These are phyloP conservation scores for Colletotrichum abscissum DNA, from an alignment of 2,329 filamentous ascomycete genomes.

Conservation along the genomic window DNA sequence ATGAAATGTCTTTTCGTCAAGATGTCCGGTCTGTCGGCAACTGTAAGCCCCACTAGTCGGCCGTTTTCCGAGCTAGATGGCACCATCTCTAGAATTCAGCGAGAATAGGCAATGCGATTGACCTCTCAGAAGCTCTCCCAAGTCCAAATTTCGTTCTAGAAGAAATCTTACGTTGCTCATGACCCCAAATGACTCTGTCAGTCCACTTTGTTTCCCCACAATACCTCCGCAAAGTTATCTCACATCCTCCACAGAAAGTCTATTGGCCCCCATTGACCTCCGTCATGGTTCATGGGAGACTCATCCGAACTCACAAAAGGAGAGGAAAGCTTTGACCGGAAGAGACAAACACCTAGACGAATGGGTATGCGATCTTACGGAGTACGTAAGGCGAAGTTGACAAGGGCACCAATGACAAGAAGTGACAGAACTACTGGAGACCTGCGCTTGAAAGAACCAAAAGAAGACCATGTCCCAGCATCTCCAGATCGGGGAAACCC, in stretches of 20 bases:
- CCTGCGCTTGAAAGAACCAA: not conserved
- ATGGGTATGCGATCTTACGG: not conserved
- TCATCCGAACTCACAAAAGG: conserved; percentile 10
- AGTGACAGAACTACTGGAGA: not conserved
- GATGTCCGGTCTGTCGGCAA: not conserved
- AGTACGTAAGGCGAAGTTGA: not conserved
- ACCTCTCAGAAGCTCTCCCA: not conserved
- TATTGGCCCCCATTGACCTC: not conserved
- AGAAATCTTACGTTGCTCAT: not conserved
- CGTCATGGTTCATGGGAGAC: not conserved
- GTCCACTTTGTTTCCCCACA: conserved; percentile 18
- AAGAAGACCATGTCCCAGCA: not conserved
- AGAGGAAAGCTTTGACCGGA: conserved; percentile 7
- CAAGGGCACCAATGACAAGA: not conserved
- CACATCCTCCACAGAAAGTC: conserved; percentile 19
- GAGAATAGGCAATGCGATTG: not conserved
- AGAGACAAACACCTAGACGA: not conserved
- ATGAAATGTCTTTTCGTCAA: not conserved
- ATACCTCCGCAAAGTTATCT: conserved; percentile 30
- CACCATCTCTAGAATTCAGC: not conserved
- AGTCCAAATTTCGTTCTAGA: not conserved
- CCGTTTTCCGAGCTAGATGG: not conserved
- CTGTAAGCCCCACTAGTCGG: not conserved
- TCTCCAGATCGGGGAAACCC: conserved; percentile 11
- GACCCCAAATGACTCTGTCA: conserved; percentile 5